Conservation (phyloP, 257 asterid species). For the Solanum paucissectum region DNA sequence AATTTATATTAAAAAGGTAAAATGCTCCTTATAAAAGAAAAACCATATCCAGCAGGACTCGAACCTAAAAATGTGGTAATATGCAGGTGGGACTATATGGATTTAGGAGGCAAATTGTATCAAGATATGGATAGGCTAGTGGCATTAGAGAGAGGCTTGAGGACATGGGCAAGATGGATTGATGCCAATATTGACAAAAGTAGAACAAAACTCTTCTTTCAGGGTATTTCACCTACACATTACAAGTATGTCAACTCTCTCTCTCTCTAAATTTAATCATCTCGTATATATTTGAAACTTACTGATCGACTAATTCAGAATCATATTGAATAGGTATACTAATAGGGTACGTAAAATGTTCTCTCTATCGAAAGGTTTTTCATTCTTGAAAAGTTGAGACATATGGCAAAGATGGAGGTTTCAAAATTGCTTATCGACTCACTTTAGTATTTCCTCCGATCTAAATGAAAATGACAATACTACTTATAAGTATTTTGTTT, state of each 20-base stretch:
- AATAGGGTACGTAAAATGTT: not conserved
- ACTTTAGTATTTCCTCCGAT: not conserved
- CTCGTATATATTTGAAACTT: not conserved
- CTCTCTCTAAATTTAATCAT: not conserved
- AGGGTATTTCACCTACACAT: constrained; percentile 90
- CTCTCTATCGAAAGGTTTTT: not conserved
- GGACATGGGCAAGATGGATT: constrained; percentile 92
- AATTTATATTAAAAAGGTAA: too few relatives aligned
- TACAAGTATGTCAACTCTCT: constrained; percentile 41
- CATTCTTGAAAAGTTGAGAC: not conserved
- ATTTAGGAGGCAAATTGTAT: constrained; percentile 51
- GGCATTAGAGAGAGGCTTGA: constrained; percentile 67
- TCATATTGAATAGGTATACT: not conserved
- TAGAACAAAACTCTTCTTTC: constrained; percentile 65
- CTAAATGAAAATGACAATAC: not conserved
- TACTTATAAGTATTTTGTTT: not conserved
- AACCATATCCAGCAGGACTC: too few relatives aligned
- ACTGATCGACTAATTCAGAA: not conserved
- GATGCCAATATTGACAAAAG: constrained; percentile 52
- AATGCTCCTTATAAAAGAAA: too few relatives aligned
- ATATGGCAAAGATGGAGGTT: not conserved
- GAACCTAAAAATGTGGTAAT: not conserved
- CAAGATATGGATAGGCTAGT: constrained; percentile 61
- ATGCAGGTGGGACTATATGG: constrained; percentile 91
- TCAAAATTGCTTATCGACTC: too few relatives aligned